Evolutionary conservation across 805 yeast species (phyloP).

Genomic region (Saturnispora ahearnii): DNA sequence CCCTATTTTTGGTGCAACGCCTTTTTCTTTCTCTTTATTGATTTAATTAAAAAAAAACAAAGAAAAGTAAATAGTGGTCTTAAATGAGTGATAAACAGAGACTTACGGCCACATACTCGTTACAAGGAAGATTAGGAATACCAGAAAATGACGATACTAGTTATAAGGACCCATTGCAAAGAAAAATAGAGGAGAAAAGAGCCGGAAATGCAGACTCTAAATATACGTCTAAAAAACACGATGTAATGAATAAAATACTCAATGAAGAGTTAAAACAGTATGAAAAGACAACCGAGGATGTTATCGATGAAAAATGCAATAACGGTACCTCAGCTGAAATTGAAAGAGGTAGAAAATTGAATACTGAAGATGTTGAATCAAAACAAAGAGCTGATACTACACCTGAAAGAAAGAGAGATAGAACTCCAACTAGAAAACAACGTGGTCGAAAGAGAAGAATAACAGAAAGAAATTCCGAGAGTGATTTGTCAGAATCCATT

Average conservation of each 20-base stretch:
- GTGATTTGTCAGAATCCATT: background rate
- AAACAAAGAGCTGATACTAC: background rate
- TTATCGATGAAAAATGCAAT: conserved; percentile 16
- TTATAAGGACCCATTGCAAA: background rate
- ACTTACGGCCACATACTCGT: background rate
- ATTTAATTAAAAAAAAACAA: background rate
- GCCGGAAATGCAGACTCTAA: conserved; percentile 1
- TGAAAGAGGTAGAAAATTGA: conserved; percentile 9
- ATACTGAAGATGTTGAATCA: background rate
- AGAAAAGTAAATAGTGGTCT: background rate
- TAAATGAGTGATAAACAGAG: background rate
- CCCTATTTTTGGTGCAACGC: background rate
- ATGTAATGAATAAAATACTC: background rate
- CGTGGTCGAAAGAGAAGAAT: conserved; percentile 5
- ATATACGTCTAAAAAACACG: conserved; percentile 14
- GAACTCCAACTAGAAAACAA: conserved; percentile 12
- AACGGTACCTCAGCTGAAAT: conserved; percentile 14
- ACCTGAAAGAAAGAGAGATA: conserved; percentile 11
- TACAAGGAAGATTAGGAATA: background rate
- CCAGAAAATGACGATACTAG: background rate
- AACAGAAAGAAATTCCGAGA: background rate
- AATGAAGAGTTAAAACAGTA: conserved; percentile 45
- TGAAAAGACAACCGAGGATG: conserved; percentile 27
- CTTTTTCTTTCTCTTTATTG: background rate
- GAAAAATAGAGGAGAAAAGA: background rate